Evolutionary conservation across 2,329 filamentous ascomycete species (phyloP), one percentile per base, ranked within the genome.

Genomic region (Aspergillus sp.): DNA sequence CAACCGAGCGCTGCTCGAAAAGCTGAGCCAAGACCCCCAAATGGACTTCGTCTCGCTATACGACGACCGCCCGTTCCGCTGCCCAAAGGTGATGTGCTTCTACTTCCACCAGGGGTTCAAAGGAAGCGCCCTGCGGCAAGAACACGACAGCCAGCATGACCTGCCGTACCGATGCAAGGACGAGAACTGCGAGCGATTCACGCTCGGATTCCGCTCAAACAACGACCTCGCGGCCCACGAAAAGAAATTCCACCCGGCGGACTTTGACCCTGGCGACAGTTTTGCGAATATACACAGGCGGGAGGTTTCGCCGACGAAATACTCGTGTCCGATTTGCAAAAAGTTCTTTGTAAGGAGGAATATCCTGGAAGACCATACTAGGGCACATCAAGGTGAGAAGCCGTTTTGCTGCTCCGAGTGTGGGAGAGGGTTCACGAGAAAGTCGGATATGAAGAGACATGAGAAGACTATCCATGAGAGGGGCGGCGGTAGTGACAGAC

Each of bases 51-150:
- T 13, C 11, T 27, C 19, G 19, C 34, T 50, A 12, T 50, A 50
- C 9, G 48, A 40, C 48, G 34, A 15, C 2, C 24, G 19, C 19
- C 48, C 48, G 5, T 50, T 50, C 48, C 48, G 48, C 33, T 50
- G 48, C 11, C 34, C 48, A 5, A 40, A 41, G 11, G 12, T 50
- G 7, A 50, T 20, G 13, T 50, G 48, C 48, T 50, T 41, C 48
- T 30, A 11, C 9, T 57, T 57, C 48, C 54, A 57, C 17, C 27
- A 48, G 24, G 54, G 54, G 1, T 57, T 52, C 41, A 20, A 17
- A 5, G 41, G 17, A 5, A 33, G 17, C 12, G 30, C 13, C 3
- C 12, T 15, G 3, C 49, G 54, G n/a, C 17, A 52, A 4, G 22
- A 41, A 2, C 54, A 57, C 27, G 22, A 37, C 13, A 20, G 47